A percentile compares a stretch with the other conserved stretches of the same genome.
Conservation (phyloP, 371 early-diverging fungal genomes). For the Coemansia sp. region DNA sequence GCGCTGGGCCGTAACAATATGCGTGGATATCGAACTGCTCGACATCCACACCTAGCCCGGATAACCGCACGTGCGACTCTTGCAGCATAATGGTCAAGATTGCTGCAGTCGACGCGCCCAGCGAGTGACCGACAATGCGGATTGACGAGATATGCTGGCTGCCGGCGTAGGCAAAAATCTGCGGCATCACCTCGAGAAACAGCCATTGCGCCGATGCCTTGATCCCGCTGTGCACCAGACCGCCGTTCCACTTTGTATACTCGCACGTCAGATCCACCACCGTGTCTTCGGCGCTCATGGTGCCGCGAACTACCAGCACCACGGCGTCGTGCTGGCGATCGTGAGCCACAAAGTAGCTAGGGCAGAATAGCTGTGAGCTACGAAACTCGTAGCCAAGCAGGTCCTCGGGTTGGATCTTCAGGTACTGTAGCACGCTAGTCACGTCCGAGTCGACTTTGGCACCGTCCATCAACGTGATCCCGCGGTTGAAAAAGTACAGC, state of each 20-base stretch:
- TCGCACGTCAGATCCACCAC: constrained; percentile 86
- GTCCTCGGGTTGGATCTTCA: constrained; percentile 67
- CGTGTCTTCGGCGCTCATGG: constrained; percentile 81
- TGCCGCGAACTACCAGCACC: constrained; percentile 78
- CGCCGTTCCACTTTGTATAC: constrained; percentile 84
- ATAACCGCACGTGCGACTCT: constrained; percentile 56
- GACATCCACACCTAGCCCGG: constrained; percentile 22
- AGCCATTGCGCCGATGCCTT: constrained; percentile 79
- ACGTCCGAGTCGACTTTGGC: constrained; percentile 71
- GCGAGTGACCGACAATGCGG: constrained; percentile 77
- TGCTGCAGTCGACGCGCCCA: constrained; percentile 80
- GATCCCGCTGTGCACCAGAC: constrained; percentile 82
- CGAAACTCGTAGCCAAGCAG: constrained; percentile 76
- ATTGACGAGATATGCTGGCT: constrained; percentile 55
- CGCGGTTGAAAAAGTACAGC: constrained; percentile 76
- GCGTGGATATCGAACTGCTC: constrained; percentile 50
- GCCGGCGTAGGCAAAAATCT: constrained; percentile 64
- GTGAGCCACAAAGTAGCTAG: constrained; percentile 75
- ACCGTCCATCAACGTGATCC: constrained; percentile 63
- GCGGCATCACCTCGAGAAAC: constrained; percentile 67
- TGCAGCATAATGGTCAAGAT: constrained; percentile 75
- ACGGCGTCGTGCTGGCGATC: constrained; percentile 70
- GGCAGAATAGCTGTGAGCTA: constrained; percentile 69
- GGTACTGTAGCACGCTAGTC: constrained; percentile 66
- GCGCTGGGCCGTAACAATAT: constrained; percentile 65